Percentiles rank a stretch among this genome's conserved stretches.
These are phyloP conservation scores for Fusarium sp. DNA, from an alignment of 2,329 filamentous ascomycete species.

Conservation along the genomic window DNA sequence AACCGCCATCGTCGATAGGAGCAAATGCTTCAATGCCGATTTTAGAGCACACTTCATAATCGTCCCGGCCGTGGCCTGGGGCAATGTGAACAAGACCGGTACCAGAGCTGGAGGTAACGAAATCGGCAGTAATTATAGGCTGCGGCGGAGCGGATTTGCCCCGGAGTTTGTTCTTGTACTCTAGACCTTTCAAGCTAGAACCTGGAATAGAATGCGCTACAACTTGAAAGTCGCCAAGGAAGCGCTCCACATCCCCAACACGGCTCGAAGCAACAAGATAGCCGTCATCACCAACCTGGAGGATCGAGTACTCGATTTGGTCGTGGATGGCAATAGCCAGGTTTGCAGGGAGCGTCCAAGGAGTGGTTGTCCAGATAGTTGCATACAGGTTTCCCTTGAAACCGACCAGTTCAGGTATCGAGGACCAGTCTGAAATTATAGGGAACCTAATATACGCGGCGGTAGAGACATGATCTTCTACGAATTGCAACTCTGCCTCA, in stretches of 20 bases:
- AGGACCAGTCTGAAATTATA: constrained; percentile 58
- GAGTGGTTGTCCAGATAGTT: constrained; percentile 99
- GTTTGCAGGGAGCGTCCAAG: constrained; percentile 96
- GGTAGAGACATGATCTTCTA: constrained; percentile 76
- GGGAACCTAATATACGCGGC: constrained; percentile 86
- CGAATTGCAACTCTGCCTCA: constrained; percentile 87
- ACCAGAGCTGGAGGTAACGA: constrained; percentile 90
- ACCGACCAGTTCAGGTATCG: constrained; percentile 49
- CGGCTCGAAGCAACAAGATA: constrained; percentile 79
- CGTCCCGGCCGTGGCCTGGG: constrained; percentile 95
- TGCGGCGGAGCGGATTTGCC: constrained; percentile 66
- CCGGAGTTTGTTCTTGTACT: constrained; percentile 78
- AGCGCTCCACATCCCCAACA: constrained; percentile 66
- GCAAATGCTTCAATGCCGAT: constrained; percentile 80
- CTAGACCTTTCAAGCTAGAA: constrained; percentile 69
- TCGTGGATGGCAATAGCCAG: constrained; percentile 84
- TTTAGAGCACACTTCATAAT: constrained; percentile 83
- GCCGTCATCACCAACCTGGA: constrained; percentile 66
- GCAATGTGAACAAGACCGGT: constrained; percentile 95
- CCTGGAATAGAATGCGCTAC: constrained; percentile 70
- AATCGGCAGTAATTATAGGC: constrained; percentile 83
- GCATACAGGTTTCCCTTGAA: constrained; percentile 70
- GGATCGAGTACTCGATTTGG: constrained; percentile 77
- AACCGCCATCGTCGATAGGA: constrained; percentile 83
- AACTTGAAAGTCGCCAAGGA: constrained; percentile 63